These are phyloP conservation scores for Trichoderma sp. DNA, from an alignment of 2,329 filamentous ascomycete genomes.

Conservation along the genomic window DNA sequence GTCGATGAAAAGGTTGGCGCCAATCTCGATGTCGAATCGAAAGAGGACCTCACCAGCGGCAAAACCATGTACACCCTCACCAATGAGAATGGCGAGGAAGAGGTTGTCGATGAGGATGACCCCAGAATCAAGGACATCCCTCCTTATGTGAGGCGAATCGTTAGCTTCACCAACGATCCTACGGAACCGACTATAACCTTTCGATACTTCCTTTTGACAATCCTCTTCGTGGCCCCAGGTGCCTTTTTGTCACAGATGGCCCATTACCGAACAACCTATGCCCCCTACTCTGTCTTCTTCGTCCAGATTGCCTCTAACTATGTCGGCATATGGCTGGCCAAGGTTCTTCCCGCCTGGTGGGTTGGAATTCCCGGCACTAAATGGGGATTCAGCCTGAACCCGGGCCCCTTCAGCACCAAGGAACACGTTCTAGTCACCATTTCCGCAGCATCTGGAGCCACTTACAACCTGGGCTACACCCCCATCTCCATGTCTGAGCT, in stretches of 20 bases:
- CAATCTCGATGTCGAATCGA: slow-evolving; percentile 19
- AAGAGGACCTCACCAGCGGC: slow-evolving; percentile 8
- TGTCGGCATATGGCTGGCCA: slow-evolving; percentile 50
- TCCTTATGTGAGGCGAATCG: slow-evolving; percentile 48
- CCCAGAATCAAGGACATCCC: slow-evolving; percentile 53
- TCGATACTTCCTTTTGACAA: slow-evolving; percentile 54
- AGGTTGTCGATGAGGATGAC: slow-evolving; percentile 43
- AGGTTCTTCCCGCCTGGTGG: slow-evolving; percentile 45
- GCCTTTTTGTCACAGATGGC: slow-evolving; percentile 57
- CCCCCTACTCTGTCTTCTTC: slow-evolving; percentile 59
- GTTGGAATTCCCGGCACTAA: slow-evolving; percentile 46
- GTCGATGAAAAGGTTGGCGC: slow-evolving; percentile 19
- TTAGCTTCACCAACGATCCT: slow-evolving; percentile 56
- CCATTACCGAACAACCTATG: slow-evolving; percentile 54
- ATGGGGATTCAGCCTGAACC: slow-evolving; percentile 52
- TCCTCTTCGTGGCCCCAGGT: slow-evolving; percentile 55
- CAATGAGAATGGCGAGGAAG: slow-evolving; percentile 27
- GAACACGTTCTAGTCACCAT: slow-evolving; percentile 57
- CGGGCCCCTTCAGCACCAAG: slow-evolving; percentile 55
- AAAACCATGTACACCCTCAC: slow-evolving; percentile 21
- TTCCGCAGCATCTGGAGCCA: slow-evolving; percentile 51
- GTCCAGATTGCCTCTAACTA: slow-evolving; percentile 58
- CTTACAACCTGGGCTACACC: slow-evolving; percentile 49
- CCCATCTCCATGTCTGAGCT: slow-evolving; percentile 54
- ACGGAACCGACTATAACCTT: slow-evolving; percentile 56